phyloP scores from a whole-genome alignment of 148 eudicot genomes.

The Vaccinium myrtillus region DNA sequence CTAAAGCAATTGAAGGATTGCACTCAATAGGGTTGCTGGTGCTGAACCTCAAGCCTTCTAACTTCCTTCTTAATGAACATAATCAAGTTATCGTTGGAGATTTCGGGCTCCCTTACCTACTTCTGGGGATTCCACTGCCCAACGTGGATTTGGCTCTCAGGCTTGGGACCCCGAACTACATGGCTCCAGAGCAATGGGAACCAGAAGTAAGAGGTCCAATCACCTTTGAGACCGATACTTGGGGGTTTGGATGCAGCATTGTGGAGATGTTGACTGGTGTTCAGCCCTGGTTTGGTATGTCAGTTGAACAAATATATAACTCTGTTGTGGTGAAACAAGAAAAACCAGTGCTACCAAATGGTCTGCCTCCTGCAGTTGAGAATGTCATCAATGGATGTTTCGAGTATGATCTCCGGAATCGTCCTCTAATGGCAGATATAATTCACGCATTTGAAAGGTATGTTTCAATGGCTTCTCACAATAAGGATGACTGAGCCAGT shows the following conservation, averaged over 20 bases:
- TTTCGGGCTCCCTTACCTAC: slow-evolving; percentile 69
- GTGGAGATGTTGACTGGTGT: slow-evolving; percentile 78
- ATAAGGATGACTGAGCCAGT: background rate
- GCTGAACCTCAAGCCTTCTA: slow-evolving; percentile 84
- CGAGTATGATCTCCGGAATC: slow-evolving; percentile 76
- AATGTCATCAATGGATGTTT: slow-evolving; percentile 75
- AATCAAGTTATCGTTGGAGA: slow-evolving; percentile 69
- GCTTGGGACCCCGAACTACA: slow-evolving; percentile 73
- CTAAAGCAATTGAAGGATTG: slow-evolving; percentile 55
- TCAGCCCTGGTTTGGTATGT: slow-evolving; percentile 76
- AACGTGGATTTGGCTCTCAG: slow-evolving; percentile 46
- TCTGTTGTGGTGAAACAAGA: slow-evolving; percentile 71
- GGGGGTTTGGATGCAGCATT: slow-evolving; percentile 84
- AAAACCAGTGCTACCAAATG: slow-evolving; percentile 68
- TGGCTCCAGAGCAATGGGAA: slow-evolving; percentile 98
- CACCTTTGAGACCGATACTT: slow-evolving; percentile 74
- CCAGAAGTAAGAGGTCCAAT: slow-evolving; percentile 82
- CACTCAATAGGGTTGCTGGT: slow-evolving; percentile 56
- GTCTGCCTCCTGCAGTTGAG: slow-evolving; percentile 70
- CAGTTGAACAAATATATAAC: slow-evolving; percentile 55
- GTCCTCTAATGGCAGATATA: slow-evolving; percentile 67
- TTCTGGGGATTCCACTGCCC: slow-evolving; percentile 50
- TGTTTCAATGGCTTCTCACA: background rate
- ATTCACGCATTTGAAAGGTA: slow-evolving; percentile 69
- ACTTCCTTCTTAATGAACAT: slow-evolving; percentile 65